A percentile compares a stretch with the other conserved stretches of the same genome.
phyloP scores from a whole-genome alignment of 2,329 filamentous ascomycete genomes.

The Hymenoscyphus scutula region DNA sequence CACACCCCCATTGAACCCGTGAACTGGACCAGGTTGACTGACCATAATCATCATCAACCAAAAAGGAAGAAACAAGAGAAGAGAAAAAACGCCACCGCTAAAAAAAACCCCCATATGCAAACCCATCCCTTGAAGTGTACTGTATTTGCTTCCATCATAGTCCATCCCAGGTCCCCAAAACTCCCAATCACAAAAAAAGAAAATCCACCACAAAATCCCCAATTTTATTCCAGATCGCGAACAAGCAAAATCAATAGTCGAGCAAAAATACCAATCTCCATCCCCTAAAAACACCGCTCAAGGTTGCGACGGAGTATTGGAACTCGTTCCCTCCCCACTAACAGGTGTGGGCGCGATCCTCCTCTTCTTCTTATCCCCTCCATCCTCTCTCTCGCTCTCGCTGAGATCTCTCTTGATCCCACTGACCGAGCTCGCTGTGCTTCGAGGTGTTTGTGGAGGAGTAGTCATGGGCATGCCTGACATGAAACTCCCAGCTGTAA shows the following conservation, averaged over 20 bases:
- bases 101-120: too few species aligned
- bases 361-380: constrained; percentile 61
- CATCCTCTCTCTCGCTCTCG: constrained; percentile 51
- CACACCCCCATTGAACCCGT: too few species aligned
- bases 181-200: background rate
- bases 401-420: constrained; percentile 54
- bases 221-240: background rate
- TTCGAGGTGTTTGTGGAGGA: constrained; percentile 82
- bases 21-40: too few species aligned
- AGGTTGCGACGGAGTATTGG: background rate
- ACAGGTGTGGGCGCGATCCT: constrained; percentile 68
- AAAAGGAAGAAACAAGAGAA: too few species aligned
- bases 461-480: constrained; percentile 74
- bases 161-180: background rate
- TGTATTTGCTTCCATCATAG: too few species aligned
- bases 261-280: background rate
- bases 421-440: constrained; percentile 54
- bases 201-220: constrained; percentile 1
- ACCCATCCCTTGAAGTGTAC: too few species aligned
- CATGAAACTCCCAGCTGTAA: constrained; percentile 61
- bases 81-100: too few species aligned
- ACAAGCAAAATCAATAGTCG: background rate
- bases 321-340: background rate
- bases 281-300: background rate
- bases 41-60: too few species aligned